Conservation (phyloP, 2,329 filamentous ascomycete species). For the Aspergillus uvarum region DNA sequence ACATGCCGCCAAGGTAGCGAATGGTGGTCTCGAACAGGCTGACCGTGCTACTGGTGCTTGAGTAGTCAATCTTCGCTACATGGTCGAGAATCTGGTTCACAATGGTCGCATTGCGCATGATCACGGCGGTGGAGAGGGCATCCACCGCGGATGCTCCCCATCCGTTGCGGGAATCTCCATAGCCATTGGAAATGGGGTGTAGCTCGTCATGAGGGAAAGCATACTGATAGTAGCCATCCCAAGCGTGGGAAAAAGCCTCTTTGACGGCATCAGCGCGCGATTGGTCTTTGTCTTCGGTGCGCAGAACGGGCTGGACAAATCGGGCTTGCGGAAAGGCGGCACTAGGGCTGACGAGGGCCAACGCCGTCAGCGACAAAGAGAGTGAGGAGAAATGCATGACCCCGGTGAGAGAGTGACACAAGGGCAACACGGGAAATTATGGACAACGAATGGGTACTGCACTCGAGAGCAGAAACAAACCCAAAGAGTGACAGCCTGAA, state of each 20-base stretch:
- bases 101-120: slow-evolving; percentile 70
- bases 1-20: slow-evolving; percentile 76
- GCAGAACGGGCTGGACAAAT: slow-evolving; percentile 13
- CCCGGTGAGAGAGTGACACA: slow-evolving; percentile 10
- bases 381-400: slow-evolving; percentile 27
- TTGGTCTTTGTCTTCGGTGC: slow-evolving; percentile 14
- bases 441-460: not conserved
- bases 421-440: not conserved
- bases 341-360: slow-evolving; percentile 26
- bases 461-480: slow-evolving; percentile 3
- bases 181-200: slow-evolving; percentile 64
- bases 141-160: slow-evolving; percentile 86
- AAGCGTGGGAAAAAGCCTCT: slow-evolving; percentile 68
- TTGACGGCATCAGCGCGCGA: slow-evolving; percentile 61
- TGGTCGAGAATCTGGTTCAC: slow-evolving; percentile 70
- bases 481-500: slow-evolving; percentile 15
- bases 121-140: slow-evolving; percentile 72
- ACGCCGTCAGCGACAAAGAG: slow-evolving; percentile 26
- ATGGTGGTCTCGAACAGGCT: slow-evolving; percentile 91
- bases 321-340: slow-evolving; percentile 22
- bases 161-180: slow-evolving; percentile 70
- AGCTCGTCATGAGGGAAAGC: slow-evolving; percentile 78
- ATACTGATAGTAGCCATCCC: slow-evolving; percentile 70
- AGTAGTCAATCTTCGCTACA: slow-evolving; percentile 70
- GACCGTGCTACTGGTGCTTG: slow-evolving; percentile 58